Percentiles rank a stretch among this genome's conserved stretches.
Evolutionary conservation across 2,329 filamentous ascomycete genomes (phyloP).

Genomic region (Fusarium sacchari): DNA sequence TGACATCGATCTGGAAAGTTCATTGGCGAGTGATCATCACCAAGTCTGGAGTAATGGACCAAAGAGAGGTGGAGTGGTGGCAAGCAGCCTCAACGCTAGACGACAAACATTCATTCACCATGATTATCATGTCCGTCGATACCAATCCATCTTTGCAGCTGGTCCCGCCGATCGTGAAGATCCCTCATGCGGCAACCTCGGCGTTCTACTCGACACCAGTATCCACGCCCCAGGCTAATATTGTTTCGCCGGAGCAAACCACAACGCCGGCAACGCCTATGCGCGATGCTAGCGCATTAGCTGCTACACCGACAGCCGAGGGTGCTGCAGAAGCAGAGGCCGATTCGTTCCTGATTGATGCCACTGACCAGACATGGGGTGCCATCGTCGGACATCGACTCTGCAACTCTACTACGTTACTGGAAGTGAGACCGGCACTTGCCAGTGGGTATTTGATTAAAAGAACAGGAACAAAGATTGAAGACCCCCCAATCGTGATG

Average conservation of each 20-base stretch:
- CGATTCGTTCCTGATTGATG: conserved; percentile 76
- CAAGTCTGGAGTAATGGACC: conserved; percentile 74
- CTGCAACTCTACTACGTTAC: conserved; percentile 66
- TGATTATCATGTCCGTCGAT: conserved; percentile 73
- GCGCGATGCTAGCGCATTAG: conserved; percentile 49
- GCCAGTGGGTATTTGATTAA: conserved; percentile 75
- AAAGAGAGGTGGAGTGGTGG: conserved; percentile 72
- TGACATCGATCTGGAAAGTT: conserved; percentile 75
- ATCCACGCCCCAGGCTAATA: conserved; percentile 71
- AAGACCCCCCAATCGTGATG: conserved; percentile 69
- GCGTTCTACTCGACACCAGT: conserved; percentile 70
- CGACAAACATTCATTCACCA: conserved; percentile 59
- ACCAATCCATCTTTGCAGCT: conserved; percentile 72
- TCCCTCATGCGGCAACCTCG: conserved; percentile 57
- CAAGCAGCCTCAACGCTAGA: conserved; percentile 62
- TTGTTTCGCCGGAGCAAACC: conserved; percentile 70
- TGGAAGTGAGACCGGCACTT: conserved; percentile 66
- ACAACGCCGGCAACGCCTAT: conserved; percentile 62
- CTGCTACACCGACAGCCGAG: conserved; percentile 59
- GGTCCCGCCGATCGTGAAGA: conserved; percentile 63
- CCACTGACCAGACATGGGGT: conserved; percentile 80
- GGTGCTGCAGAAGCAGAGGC: conserved; percentile 54
- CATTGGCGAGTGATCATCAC: conserved; percentile 82
- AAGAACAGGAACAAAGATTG: conserved; percentile 63
- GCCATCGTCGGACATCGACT: conserved; percentile 74